Evolutionary conservation across 345 rosid genomes (phyloP).

Genomic region (Firmiana major): DNA sequence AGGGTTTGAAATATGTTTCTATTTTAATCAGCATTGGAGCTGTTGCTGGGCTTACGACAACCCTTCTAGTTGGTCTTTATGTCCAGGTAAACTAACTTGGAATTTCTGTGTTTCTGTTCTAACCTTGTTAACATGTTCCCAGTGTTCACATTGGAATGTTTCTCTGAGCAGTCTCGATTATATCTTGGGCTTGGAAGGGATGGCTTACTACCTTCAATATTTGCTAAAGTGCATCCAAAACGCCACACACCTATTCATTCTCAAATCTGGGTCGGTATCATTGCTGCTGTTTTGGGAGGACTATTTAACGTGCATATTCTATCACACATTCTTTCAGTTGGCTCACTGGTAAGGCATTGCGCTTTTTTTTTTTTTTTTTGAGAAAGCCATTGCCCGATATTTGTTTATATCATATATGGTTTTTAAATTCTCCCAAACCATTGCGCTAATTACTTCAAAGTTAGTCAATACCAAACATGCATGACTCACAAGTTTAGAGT

Average conservation of each 20-base stretch:
- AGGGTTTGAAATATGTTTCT: slow-evolving; percentile 81
- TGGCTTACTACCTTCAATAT: slow-evolving; percentile 84
- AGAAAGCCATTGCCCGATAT: not conserved
- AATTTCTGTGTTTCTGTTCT: not conserved
- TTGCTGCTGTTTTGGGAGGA: slow-evolving; percentile 77
- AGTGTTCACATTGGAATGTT: slow-evolving; percentile 23
- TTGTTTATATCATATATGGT: not conserved
- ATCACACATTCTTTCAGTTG: slow-evolving; percentile 94
- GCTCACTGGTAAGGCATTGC: slow-evolving; percentile 67
- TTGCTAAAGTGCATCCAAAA: slow-evolving; percentile 79
- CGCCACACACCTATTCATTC: slow-evolving; percentile 86
- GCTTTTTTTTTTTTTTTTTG: not conserved
- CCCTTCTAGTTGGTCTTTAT: slow-evolving; percentile 92
- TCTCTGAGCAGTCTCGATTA: slow-evolving; percentile 69
- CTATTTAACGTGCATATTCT: slow-evolving; percentile 73
- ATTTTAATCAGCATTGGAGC: slow-evolving; percentile 86
- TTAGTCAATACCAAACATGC: not conserved
- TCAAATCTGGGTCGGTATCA: slow-evolving; percentile 91
- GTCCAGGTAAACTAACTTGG: slow-evolving; percentile 66
- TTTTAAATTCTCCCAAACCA: not conserved
- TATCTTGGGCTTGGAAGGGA: slow-evolving; percentile 96
- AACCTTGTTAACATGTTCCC: slow-evolving; percentile 14
- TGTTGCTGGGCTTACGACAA: slow-evolving; percentile 94
- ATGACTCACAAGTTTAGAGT: not conserved
- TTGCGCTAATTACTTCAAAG: not conserved